phyloP scores from a whole-genome alignment of 75 land plant species.

The Pinus taeda region DNA sequence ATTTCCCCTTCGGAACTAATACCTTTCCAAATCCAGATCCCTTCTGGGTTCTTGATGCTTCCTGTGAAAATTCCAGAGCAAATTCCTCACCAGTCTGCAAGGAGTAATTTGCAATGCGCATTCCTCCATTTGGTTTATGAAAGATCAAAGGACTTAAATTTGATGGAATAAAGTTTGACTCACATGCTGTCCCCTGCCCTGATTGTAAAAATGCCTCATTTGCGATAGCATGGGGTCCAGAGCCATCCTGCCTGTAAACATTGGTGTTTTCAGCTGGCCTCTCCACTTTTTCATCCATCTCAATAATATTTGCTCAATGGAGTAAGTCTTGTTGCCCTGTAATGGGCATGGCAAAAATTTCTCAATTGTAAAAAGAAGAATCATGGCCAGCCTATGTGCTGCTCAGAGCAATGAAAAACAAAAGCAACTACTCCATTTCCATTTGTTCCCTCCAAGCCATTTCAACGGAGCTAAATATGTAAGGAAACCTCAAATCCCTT shows the following conservation, averaged over 20 bases:
- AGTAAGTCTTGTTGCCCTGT: neutral
- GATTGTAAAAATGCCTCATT: constrained; percentile 10
- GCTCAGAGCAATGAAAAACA: constrained; percentile 7
- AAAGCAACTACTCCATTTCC: neutral
- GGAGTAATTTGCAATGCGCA: constrained; percentile 56
- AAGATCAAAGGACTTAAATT: constrained; percentile 25
- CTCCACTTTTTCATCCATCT: constrained; percentile 11
- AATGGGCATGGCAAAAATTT: neutral
- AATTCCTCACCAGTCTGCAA: constrained; percentile 84
- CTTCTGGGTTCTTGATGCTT: constrained; percentile 32
- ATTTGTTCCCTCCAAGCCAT: neutral
- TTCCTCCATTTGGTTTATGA: constrained; percentile 16
- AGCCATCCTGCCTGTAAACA: constrained; percentile 10
- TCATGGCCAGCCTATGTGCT: constrained; percentile 5
- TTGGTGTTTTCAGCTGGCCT: neutral
- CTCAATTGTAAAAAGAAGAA: neutral
- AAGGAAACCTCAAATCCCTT: neutral
- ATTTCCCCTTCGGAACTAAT: neutral
- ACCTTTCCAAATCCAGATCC: constrained; percentile 9
- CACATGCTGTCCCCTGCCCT: constrained; percentile 5
- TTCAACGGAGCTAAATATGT: neutral
- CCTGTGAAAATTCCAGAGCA: constrained; percentile 67
- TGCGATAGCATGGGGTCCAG: neutral
- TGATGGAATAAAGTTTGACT: constrained; percentile 4
- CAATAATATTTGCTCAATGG: neutral